These are phyloP conservation scores for Starmerella bombi DNA, from an alignment of 805 yeast species.

Conservation along the genomic window DNA sequence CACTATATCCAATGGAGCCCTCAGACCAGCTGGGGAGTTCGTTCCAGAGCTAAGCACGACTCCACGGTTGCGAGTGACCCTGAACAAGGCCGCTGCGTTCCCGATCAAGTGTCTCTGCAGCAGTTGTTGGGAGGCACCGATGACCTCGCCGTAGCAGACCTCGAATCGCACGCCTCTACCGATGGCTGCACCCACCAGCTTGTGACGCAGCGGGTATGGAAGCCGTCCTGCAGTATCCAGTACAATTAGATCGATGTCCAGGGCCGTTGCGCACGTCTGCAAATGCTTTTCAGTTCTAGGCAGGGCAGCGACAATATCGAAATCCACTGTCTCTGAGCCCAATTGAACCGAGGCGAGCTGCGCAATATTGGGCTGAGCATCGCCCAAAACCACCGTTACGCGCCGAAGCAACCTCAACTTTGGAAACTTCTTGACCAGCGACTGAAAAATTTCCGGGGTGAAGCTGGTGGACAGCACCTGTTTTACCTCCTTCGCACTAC, in stretches of 20 bases:
- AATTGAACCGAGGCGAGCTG: constrained; percentile 2
- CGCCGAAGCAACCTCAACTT: constrained; percentile 48
- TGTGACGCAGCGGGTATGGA: constrained; percentile 71
- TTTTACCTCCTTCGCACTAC: constrained; percentile 13
- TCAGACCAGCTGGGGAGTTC: constrained; percentile 30
- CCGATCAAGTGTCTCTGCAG: constrained; percentile 44
- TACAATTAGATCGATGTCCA: constrained; percentile 73
- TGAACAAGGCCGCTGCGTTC: constrained; percentile 57
- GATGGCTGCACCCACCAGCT: constrained; percentile 69
- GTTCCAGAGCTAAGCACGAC: constrained; percentile 72
- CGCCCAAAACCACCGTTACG: constrained; percentile 62
- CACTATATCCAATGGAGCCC: constrained; percentile 56
- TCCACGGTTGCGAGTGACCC: constrained; percentile 75
- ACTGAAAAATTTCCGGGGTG: constrained; percentile 21
- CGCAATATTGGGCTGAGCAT: constrained; percentile 24
- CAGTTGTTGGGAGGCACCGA: constrained; percentile 33
- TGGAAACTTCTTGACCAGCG: constrained; percentile 28
- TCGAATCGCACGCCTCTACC: constrained; percentile 76
- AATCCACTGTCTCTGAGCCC: constrained; percentile 26
- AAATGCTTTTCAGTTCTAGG: constrained; percentile 73
- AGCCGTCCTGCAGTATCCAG: constrained; percentile 51
- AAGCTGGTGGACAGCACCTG: constrained; percentile 14
- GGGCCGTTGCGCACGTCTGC: constrained; percentile 54
- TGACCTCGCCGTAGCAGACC: constrained; percentile 47
- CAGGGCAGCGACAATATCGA: constrained; percentile 69